Percentiles rank a stretch among this genome's conserved stretches.
Evolutionary conservation across 225 moss, liverwort and hornwort genomes (phyloP).

Genomic region (Polytrichum formosum): DNA sequence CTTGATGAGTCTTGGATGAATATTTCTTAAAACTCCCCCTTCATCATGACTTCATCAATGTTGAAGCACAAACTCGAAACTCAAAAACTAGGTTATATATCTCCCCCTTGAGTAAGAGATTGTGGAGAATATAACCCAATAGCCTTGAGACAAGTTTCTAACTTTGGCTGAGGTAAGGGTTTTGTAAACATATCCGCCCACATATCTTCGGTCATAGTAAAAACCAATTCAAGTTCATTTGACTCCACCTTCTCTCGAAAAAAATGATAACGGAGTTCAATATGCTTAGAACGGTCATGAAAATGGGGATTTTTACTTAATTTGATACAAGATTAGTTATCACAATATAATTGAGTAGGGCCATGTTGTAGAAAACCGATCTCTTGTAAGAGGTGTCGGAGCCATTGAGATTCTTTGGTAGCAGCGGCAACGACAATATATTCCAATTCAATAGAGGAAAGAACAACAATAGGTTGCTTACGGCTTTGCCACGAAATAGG

Average conservation of each 20-base stretch:
- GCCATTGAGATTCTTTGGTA: not conserved
- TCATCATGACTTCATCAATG: conserved; percentile 1
- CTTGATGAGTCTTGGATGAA: too few relatives aligned
- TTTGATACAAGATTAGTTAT: not conserved
- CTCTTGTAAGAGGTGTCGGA: not conserved
- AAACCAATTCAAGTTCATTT: not conserved
- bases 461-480: not conserved
- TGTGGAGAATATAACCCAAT: too few relatives aligned
- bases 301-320: not conserved
- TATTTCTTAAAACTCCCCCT: not conserved
- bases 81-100: not conserved
- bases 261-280: not conserved
- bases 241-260: not conserved
- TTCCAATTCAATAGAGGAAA: not conserved
- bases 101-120: too few relatives aligned
- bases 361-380: not conserved
- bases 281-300: conserved; percentile 2
- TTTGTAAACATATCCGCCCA: conserved; percentile 4
- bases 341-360: not conserved
- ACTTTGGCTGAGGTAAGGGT: not conserved
- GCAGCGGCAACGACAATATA: not conserved
- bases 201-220: not conserved
- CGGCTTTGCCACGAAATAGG: not conserved
- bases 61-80: conserved; percentile 1
- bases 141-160: not conserved